Evolutionary conservation across 2,329 filamentous ascomycete genomes (phyloP).

Genomic region (Pseudogymnoascus sp.): DNA sequence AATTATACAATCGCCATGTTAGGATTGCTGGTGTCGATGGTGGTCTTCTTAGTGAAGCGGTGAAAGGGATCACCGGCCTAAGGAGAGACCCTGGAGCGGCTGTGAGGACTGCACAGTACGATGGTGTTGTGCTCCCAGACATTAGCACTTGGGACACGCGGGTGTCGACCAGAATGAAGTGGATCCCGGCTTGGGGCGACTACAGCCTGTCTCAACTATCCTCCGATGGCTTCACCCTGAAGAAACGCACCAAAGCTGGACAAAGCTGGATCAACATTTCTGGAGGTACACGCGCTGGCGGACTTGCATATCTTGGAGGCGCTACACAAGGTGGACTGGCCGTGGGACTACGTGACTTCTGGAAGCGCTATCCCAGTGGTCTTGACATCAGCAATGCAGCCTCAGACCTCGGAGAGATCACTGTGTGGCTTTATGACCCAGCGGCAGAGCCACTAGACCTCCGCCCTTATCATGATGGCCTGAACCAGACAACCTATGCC

Average conservation of each 20-base stretch:
- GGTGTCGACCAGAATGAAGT: constrained; percentile 42
- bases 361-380: constrained; percentile 54
- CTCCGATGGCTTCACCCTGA: constrained; percentile 52
- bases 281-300: constrained; percentile 47
- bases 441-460: constrained; percentile 48
- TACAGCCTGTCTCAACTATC: constrained; percentile 51
- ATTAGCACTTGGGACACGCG: constrained; percentile 40
- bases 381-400: constrained; percentile 48
- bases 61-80: constrained; percentile 53
- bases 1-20: constrained; percentile 52
- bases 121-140: constrained; percentile 39
- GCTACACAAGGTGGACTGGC: constrained; percentile 51
- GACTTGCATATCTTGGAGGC: constrained; percentile 52
- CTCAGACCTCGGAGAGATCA: constrained; percentile 44
- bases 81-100: constrained; percentile 45
- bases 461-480: constrained; percentile 50
- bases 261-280: constrained; percentile 53
- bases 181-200: constrained; percentile 53
- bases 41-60: constrained; percentile 49
- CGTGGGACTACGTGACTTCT: constrained; percentile 52
- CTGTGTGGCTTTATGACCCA: constrained; percentile 55
- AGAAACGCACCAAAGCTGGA: constrained; percentile 52
- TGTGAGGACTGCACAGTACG: constrained; percentile 44
- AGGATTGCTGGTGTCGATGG: constrained; percentile 48
- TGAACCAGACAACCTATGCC: constrained; percentile 48